Evolutionary conservation across 1,284 basidiomycete species (phyloP).

Genomic region (Ustilago cynodontis): DNA sequence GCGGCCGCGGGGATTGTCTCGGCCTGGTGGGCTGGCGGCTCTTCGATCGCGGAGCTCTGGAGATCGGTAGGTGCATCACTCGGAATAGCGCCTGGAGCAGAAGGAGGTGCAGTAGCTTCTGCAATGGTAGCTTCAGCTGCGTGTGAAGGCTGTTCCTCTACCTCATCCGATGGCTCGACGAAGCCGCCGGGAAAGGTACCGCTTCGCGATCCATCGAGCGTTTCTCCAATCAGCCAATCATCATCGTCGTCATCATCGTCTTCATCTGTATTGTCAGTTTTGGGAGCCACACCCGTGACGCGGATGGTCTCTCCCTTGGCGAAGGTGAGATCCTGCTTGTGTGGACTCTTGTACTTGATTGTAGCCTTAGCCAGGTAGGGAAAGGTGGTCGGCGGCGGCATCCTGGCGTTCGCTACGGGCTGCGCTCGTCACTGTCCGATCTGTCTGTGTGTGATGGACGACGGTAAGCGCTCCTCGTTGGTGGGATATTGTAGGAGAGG

Average conservation of each 20-base stretch:
- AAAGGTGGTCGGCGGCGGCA: slow-evolving; percentile 30
- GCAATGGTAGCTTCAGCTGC: slow-evolving; percentile 41
- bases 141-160: slow-evolving; percentile 51
- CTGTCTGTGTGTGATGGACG: background rate
- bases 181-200: slow-evolving; percentile 69
- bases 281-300: slow-evolving; percentile 62
- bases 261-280: slow-evolving; percentile 45
- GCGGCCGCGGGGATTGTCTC: slow-evolving; percentile 48
- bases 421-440: slow-evolving; percentile 12
- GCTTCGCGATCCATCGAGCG: slow-evolving; percentile 55
- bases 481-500: background rate
- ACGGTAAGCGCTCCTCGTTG: slow-evolving; percentile 6
- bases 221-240: slow-evolving; percentile 69
- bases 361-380: slow-evolving; percentile 59
- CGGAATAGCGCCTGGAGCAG: slow-evolving; percentile 34
- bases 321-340: slow-evolving; percentile 66
- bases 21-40: slow-evolving; percentile 48
- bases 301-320: slow-evolving; percentile 65
- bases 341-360: slow-evolving; percentile 65
- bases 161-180: slow-evolving; percentile 53
- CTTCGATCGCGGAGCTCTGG: slow-evolving; percentile 28
- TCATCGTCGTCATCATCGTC: slow-evolving; percentile 68
- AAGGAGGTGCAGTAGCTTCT: slow-evolving; percentile 16
- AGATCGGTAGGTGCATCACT: slow-evolving; percentile 22
- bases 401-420: slow-evolving; percentile 10